Evolutionary conservation across 306 rosid species (phyloP).

Genomic region (Ammopiptanthus mongolicus): DNA sequence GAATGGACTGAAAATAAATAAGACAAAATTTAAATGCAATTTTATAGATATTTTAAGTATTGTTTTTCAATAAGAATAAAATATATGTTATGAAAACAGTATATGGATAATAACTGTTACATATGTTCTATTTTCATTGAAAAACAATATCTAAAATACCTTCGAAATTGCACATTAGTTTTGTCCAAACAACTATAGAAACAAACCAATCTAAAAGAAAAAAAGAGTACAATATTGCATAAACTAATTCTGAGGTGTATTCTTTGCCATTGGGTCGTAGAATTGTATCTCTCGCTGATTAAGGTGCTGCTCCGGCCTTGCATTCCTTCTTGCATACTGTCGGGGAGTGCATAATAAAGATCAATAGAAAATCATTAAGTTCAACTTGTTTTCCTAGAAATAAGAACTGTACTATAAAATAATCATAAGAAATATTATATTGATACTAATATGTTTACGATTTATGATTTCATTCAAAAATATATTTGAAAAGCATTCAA

Average conservation of each 20-base stretch:
- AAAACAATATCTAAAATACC: too few relatives aligned
- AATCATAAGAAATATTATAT: too few relatives aligned
- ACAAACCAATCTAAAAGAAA: background rate
- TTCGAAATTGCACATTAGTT: too few relatives aligned
- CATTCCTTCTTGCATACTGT: conserved; percentile 39
- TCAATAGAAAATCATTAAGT: too few relatives aligned
- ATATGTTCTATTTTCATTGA: too few relatives aligned
- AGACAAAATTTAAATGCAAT: too few relatives aligned
- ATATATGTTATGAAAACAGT: too few relatives aligned
- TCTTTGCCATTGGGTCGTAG: conserved; percentile 10
- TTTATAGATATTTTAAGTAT: too few relatives aligned
- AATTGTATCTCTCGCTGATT: conserved; percentile 19
- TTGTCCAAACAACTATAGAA: background rate
- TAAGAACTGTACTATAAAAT: too few relatives aligned
- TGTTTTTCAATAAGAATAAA: too few relatives aligned
- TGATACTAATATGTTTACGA: background rate
- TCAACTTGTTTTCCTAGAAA: too few relatives aligned
- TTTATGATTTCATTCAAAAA: background rate
- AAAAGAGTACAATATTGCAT: background rate
- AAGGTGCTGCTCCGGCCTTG: conserved; percentile 35
- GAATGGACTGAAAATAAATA: background rate
- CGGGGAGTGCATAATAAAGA: background rate
- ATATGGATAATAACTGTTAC: too few relatives aligned
- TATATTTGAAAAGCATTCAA: background rate
- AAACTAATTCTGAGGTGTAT: background rate